A percentile compares a stretch with the other conserved stretches of the same genome.
These are phyloP conservation scores for Megacollybia marginata DNA, from an alignment of 768 basidiomycete species.

Conservation along the genomic window DNA sequence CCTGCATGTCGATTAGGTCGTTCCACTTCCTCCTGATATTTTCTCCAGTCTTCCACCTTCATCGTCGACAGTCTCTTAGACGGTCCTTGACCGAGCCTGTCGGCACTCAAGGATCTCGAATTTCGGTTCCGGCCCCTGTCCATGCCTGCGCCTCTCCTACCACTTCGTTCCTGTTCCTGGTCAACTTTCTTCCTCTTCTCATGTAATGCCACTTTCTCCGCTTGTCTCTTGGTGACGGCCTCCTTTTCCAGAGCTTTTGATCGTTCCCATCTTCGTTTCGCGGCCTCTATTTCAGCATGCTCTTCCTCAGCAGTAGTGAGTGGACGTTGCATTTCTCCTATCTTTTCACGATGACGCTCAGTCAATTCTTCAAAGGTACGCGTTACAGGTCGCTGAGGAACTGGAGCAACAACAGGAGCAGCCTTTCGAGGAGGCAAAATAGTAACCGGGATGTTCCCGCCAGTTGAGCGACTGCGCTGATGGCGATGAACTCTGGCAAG, in stretches of 20 bases:
- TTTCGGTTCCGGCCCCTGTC: conserved; percentile 28
- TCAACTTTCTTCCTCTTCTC: conserved; percentile 44
- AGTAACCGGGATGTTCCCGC: conserved; percentile 28
- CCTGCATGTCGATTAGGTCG: conserved; percentile 30
- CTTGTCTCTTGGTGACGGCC: conserved; percentile 63
- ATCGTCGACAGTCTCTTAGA: conserved; percentile 64
- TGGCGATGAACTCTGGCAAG: conserved; percentile 25
- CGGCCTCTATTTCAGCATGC: conserved; percentile 66
- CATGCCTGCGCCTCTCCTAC: conserved; percentile 26
- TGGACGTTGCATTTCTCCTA: conserved; percentile 76
- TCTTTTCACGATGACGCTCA: conserved; percentile 79
- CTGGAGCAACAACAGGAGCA: conserved; percentile 30
- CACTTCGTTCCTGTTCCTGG: conserved; percentile 28
- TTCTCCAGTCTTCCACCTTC: conserved; percentile 85
- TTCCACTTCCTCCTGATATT: conserved; percentile 51
- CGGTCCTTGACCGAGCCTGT: conserved; percentile 44
- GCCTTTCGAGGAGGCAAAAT: conserved; percentile 42
- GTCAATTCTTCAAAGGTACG: conserved; percentile 84
- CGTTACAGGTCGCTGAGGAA: conserved; percentile 47
- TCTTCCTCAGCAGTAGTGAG: conserved; percentile 77
- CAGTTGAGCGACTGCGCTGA: conserved; percentile 19
- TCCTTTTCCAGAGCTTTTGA: conserved; percentile 69
- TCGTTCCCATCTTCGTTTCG: conserved; percentile 76
- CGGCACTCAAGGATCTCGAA: conserved; percentile 53
- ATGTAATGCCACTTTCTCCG: conserved; percentile 55